phyloP scores from a whole-genome alignment of 2,329 filamentous ascomycete genomes.

The Clonostachys byssicola region DNA sequence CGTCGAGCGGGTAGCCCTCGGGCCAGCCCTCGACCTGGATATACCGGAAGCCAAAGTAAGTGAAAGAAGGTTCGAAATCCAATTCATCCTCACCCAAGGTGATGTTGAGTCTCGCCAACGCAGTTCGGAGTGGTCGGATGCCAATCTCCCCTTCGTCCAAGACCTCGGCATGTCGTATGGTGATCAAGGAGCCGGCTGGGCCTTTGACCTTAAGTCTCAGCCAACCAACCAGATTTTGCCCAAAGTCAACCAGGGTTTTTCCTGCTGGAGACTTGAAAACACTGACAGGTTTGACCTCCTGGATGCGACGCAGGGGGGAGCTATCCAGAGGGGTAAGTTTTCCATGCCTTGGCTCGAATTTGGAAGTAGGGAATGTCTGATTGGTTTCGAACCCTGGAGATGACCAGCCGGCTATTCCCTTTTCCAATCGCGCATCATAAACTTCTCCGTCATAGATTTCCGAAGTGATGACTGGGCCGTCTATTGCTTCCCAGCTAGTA shows the following conservation, averaged over 20 bases:
- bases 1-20: conserved; percentile 7
- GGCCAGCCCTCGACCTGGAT: conserved; percentile 41
- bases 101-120: conserved; percentile 33
- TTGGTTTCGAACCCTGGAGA: conserved; percentile 13
- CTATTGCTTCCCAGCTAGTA: conserved; percentile 25
- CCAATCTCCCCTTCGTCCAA: conserved; percentile 42
- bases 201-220: conserved; percentile 31
- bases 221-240: conserved; percentile 53
- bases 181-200: conserved; percentile 31
- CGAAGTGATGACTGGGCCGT: conserved; percentile 23
- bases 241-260: conserved; percentile 47
- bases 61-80: conserved; percentile 41
- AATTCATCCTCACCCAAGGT: conserved; percentile 14
- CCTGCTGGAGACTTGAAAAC: conserved; percentile 29
- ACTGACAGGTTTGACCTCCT: conserved; percentile 17
- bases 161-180: conserved; percentile 49
- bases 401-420: conserved; percentile 19
- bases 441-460: conserved; percentile 50
- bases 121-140: conserved; percentile 31
- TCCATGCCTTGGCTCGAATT: conserved; percentile 11
- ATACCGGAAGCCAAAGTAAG: conserved; percentile 50
- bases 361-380: conserved; percentile 16
- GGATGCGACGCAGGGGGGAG: conserved; percentile 35
- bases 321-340: conserved; percentile 32
- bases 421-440: conserved; percentile 32